These are phyloP conservation scores for Domatiomyces catenatus DNA, from an alignment of 2,329 filamentous ascomycete species.

Conservation along the genomic window DNA sequence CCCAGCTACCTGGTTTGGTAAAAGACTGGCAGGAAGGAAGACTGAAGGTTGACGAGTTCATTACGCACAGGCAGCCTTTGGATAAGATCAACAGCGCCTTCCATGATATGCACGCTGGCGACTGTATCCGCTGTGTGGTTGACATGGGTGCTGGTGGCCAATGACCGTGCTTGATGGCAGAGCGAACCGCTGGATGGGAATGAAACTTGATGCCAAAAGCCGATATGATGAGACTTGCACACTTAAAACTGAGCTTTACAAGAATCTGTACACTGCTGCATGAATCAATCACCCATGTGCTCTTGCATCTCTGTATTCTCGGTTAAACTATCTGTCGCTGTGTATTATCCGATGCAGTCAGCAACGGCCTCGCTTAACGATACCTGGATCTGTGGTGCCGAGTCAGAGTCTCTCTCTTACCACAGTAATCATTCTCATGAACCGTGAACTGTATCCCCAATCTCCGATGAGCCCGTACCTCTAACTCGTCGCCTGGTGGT, in stretches of 20 bases:
- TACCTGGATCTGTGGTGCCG: background rate
- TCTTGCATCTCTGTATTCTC: background rate
- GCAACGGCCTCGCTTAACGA: background rate
- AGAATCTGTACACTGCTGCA: background rate
- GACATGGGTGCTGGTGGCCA: constrained; percentile 33
- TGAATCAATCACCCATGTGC: too few species aligned
- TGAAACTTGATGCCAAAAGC: background rate
- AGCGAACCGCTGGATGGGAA: background rate
- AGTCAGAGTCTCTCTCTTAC: too few species aligned
- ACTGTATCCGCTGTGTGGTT: constrained; percentile 92
- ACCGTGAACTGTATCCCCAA: background rate
- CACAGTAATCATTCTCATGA: background rate
- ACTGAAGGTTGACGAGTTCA: constrained; percentile 98
- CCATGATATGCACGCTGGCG: constrained; percentile 83
- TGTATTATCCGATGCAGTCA: background rate
- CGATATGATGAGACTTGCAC: background rate
- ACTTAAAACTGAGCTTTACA: background rate
- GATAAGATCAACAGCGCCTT: constrained; percentile 79
- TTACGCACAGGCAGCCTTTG: constrained; percentile 82
- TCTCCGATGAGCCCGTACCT: background rate
- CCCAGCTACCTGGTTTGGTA: constrained; percentile 75
- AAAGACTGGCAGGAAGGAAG: constrained; percentile 75
- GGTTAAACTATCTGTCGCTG: background rate
- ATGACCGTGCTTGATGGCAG: too few species aligned
- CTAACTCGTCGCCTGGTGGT: background rate